These are phyloP conservation scores for Mariannaea sp. DNA, from an alignment of 2,329 filamentous ascomycete genomes.

Conservation along the genomic window DNA sequence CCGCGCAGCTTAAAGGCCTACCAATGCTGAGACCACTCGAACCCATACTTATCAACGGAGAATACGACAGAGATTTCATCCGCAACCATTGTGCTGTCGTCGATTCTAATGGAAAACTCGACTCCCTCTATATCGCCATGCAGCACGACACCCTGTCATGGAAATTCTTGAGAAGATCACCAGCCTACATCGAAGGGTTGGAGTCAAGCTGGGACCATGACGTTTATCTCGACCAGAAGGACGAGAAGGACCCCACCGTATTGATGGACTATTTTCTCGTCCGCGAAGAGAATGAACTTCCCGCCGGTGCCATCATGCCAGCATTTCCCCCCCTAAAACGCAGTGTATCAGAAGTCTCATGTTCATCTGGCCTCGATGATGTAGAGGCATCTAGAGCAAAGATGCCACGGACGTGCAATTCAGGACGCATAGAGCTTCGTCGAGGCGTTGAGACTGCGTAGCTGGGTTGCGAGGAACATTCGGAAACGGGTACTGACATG, in stretches of 20 bases:
- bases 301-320: conserved; percentile 31
- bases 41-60: conserved; percentile 45
- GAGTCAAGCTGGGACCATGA: conserved; percentile 61
- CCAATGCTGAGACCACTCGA: conserved; percentile 64
- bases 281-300: conserved; percentile 30
- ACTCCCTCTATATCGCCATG: conserved; percentile 66
- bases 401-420: conserved; percentile 47
- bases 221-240: conserved; percentile 51
- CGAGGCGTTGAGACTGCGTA: conserved; percentile 36
- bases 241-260: conserved; percentile 32
- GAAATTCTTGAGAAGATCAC: conserved; percentile 55
- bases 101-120: conserved; percentile 58
- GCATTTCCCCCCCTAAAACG: conserved; percentile 52
- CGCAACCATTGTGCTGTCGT: conserved; percentile 60
- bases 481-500: conserved; percentile 1
- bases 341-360: conserved; percentile 57
- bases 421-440: conserved; percentile 47
- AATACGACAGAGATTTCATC: conserved; percentile 58
- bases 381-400: conserved; percentile 44
- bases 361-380: conserved; percentile 43
- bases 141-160: conserved; percentile 59
- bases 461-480: neutral
- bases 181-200: conserved; percentile 56
- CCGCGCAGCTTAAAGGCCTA: conserved; percentile 57
- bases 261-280: conserved; percentile 18